phyloP scores from a whole-genome alignment of 2,329 filamentous ascomycete genomes.

The Fusarium chaquense region DNA sequence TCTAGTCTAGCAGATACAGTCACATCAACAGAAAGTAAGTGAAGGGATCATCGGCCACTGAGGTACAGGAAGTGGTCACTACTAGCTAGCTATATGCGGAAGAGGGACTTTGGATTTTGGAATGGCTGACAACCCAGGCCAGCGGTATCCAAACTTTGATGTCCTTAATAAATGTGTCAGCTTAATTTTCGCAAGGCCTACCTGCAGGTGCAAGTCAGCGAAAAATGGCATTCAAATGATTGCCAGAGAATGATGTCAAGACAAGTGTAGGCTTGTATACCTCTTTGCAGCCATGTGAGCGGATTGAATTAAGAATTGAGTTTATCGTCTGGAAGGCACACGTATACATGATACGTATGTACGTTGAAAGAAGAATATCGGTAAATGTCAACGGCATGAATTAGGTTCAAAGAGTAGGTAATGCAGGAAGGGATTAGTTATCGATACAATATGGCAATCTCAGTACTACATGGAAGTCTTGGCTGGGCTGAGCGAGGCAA shows the following conservation, averaged over 20 bases:
- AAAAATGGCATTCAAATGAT: not conserved
- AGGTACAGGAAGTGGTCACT: not conserved
- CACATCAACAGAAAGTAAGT: not conserved
- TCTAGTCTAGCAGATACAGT: not conserved
- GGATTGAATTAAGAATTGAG: not conserved
- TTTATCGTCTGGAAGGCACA: not conserved
- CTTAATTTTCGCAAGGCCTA: not conserved
- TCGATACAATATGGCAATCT: not conserved
- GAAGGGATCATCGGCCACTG: not conserved
- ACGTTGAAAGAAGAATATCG: not conserved
- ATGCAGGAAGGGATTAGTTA: not conserved
- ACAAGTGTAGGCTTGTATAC: not conserved
- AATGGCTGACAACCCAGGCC: not conserved
- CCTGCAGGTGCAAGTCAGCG: not conserved
- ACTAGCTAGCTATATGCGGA: conserved; percentile 14
- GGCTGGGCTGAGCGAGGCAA: conserved; percentile 42
- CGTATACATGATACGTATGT: not conserved
- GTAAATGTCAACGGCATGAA: not conserved
- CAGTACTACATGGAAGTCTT: not conserved
- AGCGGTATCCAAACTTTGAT: conserved; percentile 6
- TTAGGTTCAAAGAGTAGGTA: conserved; percentile 9
- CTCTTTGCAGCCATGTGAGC: not conserved
- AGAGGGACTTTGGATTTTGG: conserved; percentile 25
- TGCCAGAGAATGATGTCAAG: not conserved
- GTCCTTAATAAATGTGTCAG: conserved; percentile 16